Evolutionary conservation across 1,139 yeast species (phyloP).

Genomic region (Pichia sp.): DNA sequence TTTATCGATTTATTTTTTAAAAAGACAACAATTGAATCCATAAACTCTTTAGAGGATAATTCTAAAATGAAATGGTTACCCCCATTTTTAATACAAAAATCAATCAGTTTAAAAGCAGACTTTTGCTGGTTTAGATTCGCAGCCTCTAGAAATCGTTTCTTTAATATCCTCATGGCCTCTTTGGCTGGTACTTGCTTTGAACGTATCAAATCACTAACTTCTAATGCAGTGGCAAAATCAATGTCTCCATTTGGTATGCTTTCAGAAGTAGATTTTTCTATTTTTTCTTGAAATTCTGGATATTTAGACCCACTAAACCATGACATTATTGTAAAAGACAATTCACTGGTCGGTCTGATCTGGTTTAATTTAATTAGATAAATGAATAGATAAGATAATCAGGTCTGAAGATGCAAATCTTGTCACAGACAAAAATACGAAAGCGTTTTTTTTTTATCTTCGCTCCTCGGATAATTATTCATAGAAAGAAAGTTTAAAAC

Average conservation of each 20-base stretch:
- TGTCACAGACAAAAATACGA: too few relatives aligned
- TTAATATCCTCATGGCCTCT: conserved; percentile 77
- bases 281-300: conserved; percentile 51
- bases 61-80: conserved; percentile 81
- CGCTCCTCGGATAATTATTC: too few relatives aligned
- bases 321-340: too few relatives aligned
- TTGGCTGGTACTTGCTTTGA: conserved; percentile 76
- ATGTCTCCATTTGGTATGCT: conserved; percentile 87
- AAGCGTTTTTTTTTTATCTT: too few relatives aligned
- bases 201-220: conserved; percentile 80
- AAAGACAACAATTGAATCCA: conserved; percentile 56
- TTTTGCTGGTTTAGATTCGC: conserved; percentile 69
- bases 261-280: conserved; percentile 79
- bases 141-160: conserved; percentile 54
- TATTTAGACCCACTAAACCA: conserved; percentile 46
- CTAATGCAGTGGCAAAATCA: conserved; percentile 73
- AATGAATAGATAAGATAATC: too few relatives aligned
- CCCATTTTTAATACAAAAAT: conserved; percentile 87
- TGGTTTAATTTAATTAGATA: too few relatives aligned
- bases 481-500: too few relatives aligned
- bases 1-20: conserved; percentile 33
- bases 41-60: conserved; percentile 76
- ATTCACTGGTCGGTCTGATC: too few relatives aligned
- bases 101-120: conserved; percentile 68
- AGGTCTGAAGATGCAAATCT: too few relatives aligned